These are phyloP conservation scores for Chamaecyparis obtusa DNA, from an alignment of 75 land plant genomes.

Conservation along the genomic window DNA sequence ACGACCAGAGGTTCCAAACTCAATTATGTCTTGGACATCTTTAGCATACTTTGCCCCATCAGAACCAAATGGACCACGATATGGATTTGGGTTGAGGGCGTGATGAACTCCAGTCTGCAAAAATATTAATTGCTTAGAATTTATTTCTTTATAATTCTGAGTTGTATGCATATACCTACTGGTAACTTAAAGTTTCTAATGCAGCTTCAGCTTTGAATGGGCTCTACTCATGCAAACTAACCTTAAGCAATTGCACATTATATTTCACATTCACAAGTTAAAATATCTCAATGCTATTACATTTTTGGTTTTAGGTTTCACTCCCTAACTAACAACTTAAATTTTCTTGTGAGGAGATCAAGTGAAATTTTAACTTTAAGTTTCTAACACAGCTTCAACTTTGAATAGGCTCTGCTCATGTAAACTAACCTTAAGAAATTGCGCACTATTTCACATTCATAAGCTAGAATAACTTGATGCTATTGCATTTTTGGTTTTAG, in stretches of 20 bases:
- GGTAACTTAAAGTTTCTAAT: background rate
- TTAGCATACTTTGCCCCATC: slow-evolving; percentile 89
- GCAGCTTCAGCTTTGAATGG: background rate
- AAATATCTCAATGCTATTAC: background rate
- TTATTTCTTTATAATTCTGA: background rate
- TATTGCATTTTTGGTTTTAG: background rate
- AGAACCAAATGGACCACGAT: slow-evolving; percentile 85
- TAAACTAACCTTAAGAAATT: background rate
- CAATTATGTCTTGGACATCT: slow-evolving; percentile 81
- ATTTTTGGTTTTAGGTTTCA: background rate
- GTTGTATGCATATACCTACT: background rate
- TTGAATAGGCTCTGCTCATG: background rate
- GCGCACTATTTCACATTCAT: background rate
- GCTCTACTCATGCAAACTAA: background rate
- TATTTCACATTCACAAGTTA: background rate
- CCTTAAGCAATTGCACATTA: background rate
- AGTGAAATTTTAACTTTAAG: too few species aligned
- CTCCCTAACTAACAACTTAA: background rate
- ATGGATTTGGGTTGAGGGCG: slow-evolving; percentile 89
- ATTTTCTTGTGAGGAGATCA: background rate
- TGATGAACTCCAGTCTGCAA: slow-evolving; percentile 90
- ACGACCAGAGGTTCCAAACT: slow-evolving; percentile 78
- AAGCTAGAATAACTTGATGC: background rate
- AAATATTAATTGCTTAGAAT: background rate
- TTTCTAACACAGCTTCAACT: background rate